A percentile compares a stretch with the other conserved stretches of the same genome.
These are phyloP conservation scores for Begonia loranthoides DNA, from an alignment of 306 rosid genomes.

Conservation along the genomic window DNA sequence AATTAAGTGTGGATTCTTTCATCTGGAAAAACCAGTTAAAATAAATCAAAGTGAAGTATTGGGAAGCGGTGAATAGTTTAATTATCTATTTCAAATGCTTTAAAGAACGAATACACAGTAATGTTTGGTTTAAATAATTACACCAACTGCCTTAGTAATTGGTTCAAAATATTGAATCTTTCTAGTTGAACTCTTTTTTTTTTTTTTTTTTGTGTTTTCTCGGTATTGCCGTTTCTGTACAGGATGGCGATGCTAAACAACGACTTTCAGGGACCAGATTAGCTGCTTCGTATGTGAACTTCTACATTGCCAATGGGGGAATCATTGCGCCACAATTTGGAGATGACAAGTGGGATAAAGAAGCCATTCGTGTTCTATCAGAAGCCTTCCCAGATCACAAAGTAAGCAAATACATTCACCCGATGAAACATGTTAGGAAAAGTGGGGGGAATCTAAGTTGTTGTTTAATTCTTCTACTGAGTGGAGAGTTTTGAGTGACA, in stretches of 20 bases:
- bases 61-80: neutral
- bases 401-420: slow-evolving; percentile 52
- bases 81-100: neutral
- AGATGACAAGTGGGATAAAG: slow-evolving; percentile 72
- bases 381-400: slow-evolving; percentile 54
- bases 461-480: too few species aligned
- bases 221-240: neutral
- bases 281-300: slow-evolving; percentile 88
- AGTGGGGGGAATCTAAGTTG: too few species aligned
- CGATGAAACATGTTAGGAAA: too few species aligned
- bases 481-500: too few species aligned
- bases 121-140: neutral
- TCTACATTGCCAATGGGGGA: slow-evolving; percentile 83
- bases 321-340: slow-evolving; percentile 77
- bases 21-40: too few species aligned
- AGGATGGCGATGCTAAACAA: slow-evolving; percentile 48
- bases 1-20: too few species aligned
- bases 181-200: neutral
- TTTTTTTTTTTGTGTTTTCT: slow-evolving; percentile 6
- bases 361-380: slow-evolving; percentile 59
- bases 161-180: too few species aligned
- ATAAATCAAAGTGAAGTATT: neutral
- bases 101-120: neutral
- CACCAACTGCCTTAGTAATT: too few species aligned
- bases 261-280: slow-evolving; percentile 62